phyloP scores from a whole-genome alignment of 2,329 filamentous ascomycete species.

The Epicoccum sorghinum region DNA sequence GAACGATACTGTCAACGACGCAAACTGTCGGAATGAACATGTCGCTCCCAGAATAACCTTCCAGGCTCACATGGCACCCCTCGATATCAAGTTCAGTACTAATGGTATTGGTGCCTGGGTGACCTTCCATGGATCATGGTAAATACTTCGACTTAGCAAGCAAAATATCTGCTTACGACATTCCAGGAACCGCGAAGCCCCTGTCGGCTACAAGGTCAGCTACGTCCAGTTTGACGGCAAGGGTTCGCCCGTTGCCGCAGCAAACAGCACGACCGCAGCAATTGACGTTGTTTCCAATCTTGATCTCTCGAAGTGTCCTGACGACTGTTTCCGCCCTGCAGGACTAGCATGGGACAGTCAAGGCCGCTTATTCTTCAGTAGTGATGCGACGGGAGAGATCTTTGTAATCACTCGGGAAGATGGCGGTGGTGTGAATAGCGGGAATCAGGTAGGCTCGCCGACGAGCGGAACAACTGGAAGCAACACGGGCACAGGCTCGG shows the following conservation, averaged over 20 bases:
- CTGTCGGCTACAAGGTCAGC: slow-evolving; percentile 59
- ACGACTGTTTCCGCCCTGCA: slow-evolving; percentile 67
- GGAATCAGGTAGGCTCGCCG: slow-evolving; percentile 20
- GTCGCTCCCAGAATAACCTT: slow-evolving; percentile 63
- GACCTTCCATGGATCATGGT: slow-evolving; percentile 75
- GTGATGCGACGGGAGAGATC: slow-evolving; percentile 69
- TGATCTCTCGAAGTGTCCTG: slow-evolving; percentile 60
- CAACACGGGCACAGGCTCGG: slow-evolving; percentile 9
- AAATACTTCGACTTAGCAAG: slow-evolving; percentile 3
- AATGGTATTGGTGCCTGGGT: slow-evolving; percentile 67
- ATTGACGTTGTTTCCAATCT: slow-evolving; percentile 62
- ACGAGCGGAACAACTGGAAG: slow-evolving; percentile 12
- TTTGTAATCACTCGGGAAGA: slow-evolving; percentile 56
- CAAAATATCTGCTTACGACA: not conserved
- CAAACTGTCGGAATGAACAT: slow-evolving; percentile 49
- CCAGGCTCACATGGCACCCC: slow-evolving; percentile 71
- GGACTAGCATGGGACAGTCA: slow-evolving; percentile 59
- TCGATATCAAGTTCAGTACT: slow-evolving; percentile 71
- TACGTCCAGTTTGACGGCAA: slow-evolving; percentile 53
- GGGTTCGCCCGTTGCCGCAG: slow-evolving; percentile 52
- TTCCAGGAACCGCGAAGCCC: slow-evolving; percentile 53
- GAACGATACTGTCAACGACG: slow-evolving; percentile 56
- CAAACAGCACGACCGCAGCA: slow-evolving; percentile 56
- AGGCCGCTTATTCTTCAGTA: slow-evolving; percentile 66
- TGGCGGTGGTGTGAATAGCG: slow-evolving; percentile 37